Evolutionary conservation across 176 grass and related monocot species (phyloP).

Genomic region (Rhynchospora tenuis): DNA sequence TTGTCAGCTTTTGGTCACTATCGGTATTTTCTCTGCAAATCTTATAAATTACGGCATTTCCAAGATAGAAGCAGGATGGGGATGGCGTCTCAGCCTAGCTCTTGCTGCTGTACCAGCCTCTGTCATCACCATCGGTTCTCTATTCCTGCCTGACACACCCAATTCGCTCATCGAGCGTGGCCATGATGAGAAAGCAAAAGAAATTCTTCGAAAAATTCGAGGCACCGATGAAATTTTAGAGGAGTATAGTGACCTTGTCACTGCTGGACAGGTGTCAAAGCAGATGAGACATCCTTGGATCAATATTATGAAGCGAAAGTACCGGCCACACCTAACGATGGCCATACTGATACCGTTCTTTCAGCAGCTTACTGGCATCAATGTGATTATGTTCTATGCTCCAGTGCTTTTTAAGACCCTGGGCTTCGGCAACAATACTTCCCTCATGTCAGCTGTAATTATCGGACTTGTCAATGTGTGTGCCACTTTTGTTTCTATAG

Average conservation of each 20-base stretch:
- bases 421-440: constrained; percentile 1
- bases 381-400: constrained; percentile 25
- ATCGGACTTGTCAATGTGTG: constrained; percentile 13
- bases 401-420: constrained; percentile 26
- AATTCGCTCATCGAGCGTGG: constrained; percentile 27
- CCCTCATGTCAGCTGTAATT: constrained; percentile 22
- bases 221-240: constrained; percentile 4
- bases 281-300: neutral
- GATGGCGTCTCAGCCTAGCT: constrained; percentile 3
- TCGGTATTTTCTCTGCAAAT: constrained; percentile 15
- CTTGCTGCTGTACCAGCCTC: constrained; percentile 10
- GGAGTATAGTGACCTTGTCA: neutral
- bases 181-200: constrained; percentile 4
- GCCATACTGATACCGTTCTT: constrained; percentile 23
- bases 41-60: constrained; percentile 8
- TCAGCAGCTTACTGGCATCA: constrained; percentile 24
- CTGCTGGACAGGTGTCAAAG: too few species aligned
- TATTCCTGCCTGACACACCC: constrained; percentile 20
- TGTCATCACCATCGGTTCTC: constrained; percentile 11
- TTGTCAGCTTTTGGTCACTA: constrained; percentile 23
- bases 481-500: constrained; percentile 23
- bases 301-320: constrained; percentile 14
- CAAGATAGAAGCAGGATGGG: constrained; percentile 13
- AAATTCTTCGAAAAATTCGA: constrained; percentile 14
- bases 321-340: constrained; percentile 16